These are phyloP conservation scores for Amanita rubescens DNA, from an alignment of 768 basidiomycete genomes.

Conservation along the genomic window DNA sequence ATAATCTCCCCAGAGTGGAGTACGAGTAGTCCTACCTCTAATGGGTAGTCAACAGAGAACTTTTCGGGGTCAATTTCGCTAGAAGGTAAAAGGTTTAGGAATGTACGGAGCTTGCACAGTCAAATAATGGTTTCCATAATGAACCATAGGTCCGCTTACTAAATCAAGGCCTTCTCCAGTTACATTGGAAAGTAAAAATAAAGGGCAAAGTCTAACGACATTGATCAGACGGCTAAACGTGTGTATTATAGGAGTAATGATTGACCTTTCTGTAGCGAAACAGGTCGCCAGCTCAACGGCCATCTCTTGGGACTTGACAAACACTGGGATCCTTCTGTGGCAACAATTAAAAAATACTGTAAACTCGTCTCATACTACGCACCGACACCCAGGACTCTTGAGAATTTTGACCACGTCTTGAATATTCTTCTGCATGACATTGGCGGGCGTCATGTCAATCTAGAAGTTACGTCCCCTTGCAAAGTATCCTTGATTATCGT, in stretches of 20 bases:
- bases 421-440: slow-evolving; percentile 84
- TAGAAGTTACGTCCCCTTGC: slow-evolving; percentile 17
- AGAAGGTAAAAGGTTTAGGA: slow-evolving; percentile 85
- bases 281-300: slow-evolving; percentile 72
- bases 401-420: slow-evolving; percentile 92
- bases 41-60: slow-evolving; percentile 69
- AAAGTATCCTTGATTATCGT: neutral
- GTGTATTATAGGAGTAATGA: neutral
- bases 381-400: slow-evolving; percentile 90
- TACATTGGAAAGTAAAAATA: slow-evolving; percentile 91
- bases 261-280: slow-evolving; percentile 68
- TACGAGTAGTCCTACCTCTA: slow-evolving; percentile 51
- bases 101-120: slow-evolving; percentile 60
- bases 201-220: slow-evolving; percentile 68
- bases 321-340: slow-evolving; percentile 70
- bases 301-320: slow-evolving; percentile 74
- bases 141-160: slow-evolving; percentile 30
- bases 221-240: slow-evolving; percentile 6
- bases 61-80: slow-evolving; percentile 80
- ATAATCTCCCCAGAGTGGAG: neutral
- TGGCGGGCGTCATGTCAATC: slow-evolving; percentile 97
- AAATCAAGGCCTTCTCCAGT: slow-evolving; percentile 86
- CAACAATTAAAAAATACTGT: neutral
- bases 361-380: slow-evolving; percentile 13
- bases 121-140: neutral